Evolutionary conservation across 495 filamentous ascomycete genomes (phyloP).

Genomic region (Terfezia boudieri): DNA sequence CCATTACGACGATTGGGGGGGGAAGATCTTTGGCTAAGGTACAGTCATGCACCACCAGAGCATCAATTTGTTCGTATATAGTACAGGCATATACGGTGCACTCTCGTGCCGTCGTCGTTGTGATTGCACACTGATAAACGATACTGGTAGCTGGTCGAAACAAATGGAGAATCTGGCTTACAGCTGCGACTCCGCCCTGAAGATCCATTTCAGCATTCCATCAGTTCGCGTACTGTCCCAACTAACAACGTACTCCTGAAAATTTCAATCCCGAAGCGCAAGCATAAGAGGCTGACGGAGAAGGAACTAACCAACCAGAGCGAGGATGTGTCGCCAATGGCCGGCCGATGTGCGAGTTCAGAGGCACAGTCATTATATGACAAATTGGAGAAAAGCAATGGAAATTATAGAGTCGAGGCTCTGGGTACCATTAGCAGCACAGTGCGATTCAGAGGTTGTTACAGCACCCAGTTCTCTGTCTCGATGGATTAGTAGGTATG

Average conservation of each 20-base stretch:
- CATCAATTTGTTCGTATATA: too few species aligned
- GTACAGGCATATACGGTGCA: too few species aligned
- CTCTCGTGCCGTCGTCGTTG: too few species aligned
- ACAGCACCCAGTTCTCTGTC: neutral
- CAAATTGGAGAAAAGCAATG: slow-evolving; percentile 47
- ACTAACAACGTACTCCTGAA: slow-evolving; percentile 70
- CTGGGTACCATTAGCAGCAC: slow-evolving; percentile 54
- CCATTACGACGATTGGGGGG: slow-evolving; percentile 54
- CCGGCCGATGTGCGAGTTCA: too few species aligned
- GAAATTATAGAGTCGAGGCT: slow-evolving; percentile 43
- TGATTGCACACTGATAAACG: neutral
- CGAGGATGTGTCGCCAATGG: too few species aligned
- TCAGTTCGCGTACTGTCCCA: slow-evolving; percentile 43
- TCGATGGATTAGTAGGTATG: too few species aligned
- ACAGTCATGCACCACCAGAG: slow-evolving; percentile 6
- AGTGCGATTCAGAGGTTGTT: slow-evolving; percentile 61
- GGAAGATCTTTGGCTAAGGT: slow-evolving; percentile 42
- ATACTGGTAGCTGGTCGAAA: slow-evolving; percentile 13
- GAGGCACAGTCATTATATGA: slow-evolving; percentile 28
- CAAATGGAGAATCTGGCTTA: slow-evolving; percentile 18
- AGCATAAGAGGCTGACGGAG: slow-evolving; percentile 40
- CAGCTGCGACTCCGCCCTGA: slow-evolving; percentile 51
- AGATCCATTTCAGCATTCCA: slow-evolving; percentile 51
- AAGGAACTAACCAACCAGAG: too few species aligned
- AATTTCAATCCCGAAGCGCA: slow-evolving; percentile 66